Evolutionary conservation across 257 asterid genomes (phyloP), one percentile per base, ranked within the genome.

Genomic region (Solanum pinnatisectum): DNA sequence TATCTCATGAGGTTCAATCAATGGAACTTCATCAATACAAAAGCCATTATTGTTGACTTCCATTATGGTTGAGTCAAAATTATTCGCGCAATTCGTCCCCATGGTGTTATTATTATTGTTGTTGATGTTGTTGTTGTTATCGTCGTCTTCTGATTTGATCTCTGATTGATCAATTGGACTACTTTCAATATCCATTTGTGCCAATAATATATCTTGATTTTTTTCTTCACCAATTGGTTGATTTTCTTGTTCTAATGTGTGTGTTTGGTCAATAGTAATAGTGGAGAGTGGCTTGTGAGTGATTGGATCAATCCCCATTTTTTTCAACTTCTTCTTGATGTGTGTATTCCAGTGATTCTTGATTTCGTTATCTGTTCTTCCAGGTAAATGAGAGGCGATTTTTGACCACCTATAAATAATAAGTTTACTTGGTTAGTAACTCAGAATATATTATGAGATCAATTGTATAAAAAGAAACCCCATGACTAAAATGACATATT

Each of bases 341-440:
- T 97, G 99, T 1, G 99, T 97, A 88, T 97, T 97, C 99, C 98
- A 97, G 20, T 95, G 98, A 59, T 97, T 97, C 91, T 95, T 97
- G 87, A 97, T 97, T 90, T 97, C 99, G 88, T 97, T 97, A 88
- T 97, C 99, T 1, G 99, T 97, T 90, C 99, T 92, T 76, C 99
- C 98, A 1, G 99, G 98, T n/a, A 97, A 94, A 88, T 96, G 98
- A 87, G 99, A 96, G 25, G 98, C 99, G 33, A 96, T 96, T 70
- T 95, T 96, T 35, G 99, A 95, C 99, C 99, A 96, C 86, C 99
- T 96, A 90, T 35, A 87, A 65, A 88, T 22, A 39, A 87, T 23
- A 74, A 11, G 0, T 22, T 37, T 11, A 68, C 37, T 14, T 86
- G 10, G 14, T 77, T 5, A 74, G 0, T 37, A 37, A 37, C 11